These are phyloP conservation scores for Tylopilus orsonianus DNA, from an alignment of 1,284 basidiomycete genomes.

Conservation along the genomic window DNA sequence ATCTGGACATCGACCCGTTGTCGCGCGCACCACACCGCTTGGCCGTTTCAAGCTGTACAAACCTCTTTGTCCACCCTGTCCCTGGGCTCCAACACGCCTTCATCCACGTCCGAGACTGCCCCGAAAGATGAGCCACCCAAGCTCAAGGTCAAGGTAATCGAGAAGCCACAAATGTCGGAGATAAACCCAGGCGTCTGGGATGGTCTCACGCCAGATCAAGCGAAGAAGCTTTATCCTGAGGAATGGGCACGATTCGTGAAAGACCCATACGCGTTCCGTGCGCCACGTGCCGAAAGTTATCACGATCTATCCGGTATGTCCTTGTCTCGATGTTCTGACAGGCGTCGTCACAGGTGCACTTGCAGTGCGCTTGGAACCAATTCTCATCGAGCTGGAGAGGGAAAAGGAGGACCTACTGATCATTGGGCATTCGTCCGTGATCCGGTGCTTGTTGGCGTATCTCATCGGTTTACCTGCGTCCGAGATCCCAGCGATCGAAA, in stretches of 20 bases:
- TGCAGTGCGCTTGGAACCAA: constrained; percentile 72
- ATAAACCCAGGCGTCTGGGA: constrained; percentile 98
- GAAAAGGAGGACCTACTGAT: constrained; percentile 77
- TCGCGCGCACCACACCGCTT: constrained; percentile 92
- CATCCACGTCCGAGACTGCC: background rate
- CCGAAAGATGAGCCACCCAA: constrained; percentile 22
- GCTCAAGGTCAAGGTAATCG: constrained; percentile 77
- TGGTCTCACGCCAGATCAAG: constrained; percentile 89
- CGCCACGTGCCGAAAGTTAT: constrained; percentile 92
- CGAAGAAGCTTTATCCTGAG: constrained; percentile 86
- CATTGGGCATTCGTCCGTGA: constrained; percentile 92
- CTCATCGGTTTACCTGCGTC: constrained; percentile 93
- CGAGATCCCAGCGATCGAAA: constrained; percentile 95
- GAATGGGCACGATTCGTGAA: constrained; percentile 92
- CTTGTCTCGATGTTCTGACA: constrained; percentile 1
- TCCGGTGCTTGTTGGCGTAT: constrained; percentile 90
- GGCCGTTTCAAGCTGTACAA: constrained; percentile 75
- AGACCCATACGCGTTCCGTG: constrained; percentile 93
- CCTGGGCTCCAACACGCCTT: constrained; percentile 1
- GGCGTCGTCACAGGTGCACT: background rate
- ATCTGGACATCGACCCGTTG: constrained; percentile 97
- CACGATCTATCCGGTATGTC: constrained; percentile 75
- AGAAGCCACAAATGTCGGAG: constrained; percentile 95
- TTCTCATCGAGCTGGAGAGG: constrained; percentile 82
- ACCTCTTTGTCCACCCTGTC: constrained; percentile 15